Conservation (phyloP, 257 asterid genomes). For the Fraxinus cuspidata region DNA sequence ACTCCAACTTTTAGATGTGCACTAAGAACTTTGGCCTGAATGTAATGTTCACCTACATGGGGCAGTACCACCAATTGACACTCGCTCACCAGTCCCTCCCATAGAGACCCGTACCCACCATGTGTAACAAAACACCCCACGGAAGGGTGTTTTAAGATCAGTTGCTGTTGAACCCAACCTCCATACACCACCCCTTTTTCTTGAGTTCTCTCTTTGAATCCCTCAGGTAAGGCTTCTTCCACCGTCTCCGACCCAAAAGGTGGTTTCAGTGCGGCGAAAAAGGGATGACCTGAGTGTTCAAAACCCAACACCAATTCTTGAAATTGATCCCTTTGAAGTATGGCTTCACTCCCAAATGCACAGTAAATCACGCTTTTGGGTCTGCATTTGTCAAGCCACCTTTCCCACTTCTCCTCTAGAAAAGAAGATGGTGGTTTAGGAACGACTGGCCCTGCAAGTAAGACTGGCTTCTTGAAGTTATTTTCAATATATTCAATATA, state of each 20-base stretch:
- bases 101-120: constrained; percentile 43
- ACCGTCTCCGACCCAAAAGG: constrained; percentile 31
- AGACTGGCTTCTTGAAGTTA: constrained; percentile 30
- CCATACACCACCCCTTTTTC: constrained; percentile 36
- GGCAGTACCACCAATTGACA: constrained; percentile 44
- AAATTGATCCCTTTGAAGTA: constrained; percentile 34
- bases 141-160: constrained; percentile 35
- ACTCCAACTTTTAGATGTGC: constrained; percentile 39
- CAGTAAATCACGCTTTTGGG: constrained; percentile 38
- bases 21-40: constrained; percentile 37
- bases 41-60: constrained; percentile 30
- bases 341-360: constrained; percentile 50
- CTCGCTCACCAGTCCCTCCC: constrained; percentile 41
- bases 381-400: constrained; percentile 34
- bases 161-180: constrained; percentile 46
- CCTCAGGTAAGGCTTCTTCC: constrained; percentile 43
- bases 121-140: constrained; percentile 55
- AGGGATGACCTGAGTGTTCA: constrained; percentile 42
- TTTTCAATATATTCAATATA: constrained; percentile 31
- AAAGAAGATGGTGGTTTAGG: constrained; percentile 14
- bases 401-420: constrained; percentile 27
- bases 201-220: constrained; percentile 25
- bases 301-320: constrained; percentile 35
- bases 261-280: constrained; percentile 36
- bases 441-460: constrained; percentile 39